Conservation (phyloP, 192 early-diverging fungal genomes). For the Coemansia sp. region DNA sequence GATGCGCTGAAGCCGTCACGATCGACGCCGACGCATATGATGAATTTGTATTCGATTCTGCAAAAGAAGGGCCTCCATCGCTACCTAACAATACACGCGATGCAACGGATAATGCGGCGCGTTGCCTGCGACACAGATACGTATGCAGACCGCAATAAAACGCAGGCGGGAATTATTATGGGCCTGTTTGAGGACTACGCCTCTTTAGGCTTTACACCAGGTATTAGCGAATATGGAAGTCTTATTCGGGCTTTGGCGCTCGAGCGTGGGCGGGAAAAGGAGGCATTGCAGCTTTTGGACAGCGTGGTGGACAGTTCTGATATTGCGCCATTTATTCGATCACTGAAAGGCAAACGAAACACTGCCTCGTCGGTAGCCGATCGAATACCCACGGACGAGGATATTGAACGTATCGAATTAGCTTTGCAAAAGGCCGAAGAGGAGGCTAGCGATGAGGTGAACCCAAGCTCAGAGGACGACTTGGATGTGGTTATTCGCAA, state of each 20-base stretch:
- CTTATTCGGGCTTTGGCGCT: conserved; percentile 40
- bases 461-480: background rate
- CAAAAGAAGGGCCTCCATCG: conserved; percentile 21
- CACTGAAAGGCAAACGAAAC: conserved; percentile 3
- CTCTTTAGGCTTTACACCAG: conserved; percentile 28
- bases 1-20: conserved; percentile 13
- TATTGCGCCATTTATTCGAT: conserved; percentile 32
- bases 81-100: conserved; percentile 36
- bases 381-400: conserved; percentile 38
- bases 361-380: conserved; percentile 3
- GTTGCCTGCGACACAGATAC: conserved; percentile 16
- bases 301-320: conserved; percentile 39
- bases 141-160: conserved; percentile 9
- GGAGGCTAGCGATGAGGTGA: background rate
- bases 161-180: conserved; percentile 21
- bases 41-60: conserved; percentile 23
- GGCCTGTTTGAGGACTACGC: conserved; percentile 39
- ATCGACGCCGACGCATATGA: conserved; percentile 13
- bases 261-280: conserved; percentile 36
- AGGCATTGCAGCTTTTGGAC: conserved; percentile 47
- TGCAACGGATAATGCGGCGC: conserved; percentile 36
- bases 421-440: conserved; percentile 10
- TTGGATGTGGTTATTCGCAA: background rate
- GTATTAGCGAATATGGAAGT: conserved; percentile 34
- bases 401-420: conserved; percentile 42